Conservation (phyloP, 495 filamentous ascomycete species). For the Hypoxylon crocopeplum region DNA sequence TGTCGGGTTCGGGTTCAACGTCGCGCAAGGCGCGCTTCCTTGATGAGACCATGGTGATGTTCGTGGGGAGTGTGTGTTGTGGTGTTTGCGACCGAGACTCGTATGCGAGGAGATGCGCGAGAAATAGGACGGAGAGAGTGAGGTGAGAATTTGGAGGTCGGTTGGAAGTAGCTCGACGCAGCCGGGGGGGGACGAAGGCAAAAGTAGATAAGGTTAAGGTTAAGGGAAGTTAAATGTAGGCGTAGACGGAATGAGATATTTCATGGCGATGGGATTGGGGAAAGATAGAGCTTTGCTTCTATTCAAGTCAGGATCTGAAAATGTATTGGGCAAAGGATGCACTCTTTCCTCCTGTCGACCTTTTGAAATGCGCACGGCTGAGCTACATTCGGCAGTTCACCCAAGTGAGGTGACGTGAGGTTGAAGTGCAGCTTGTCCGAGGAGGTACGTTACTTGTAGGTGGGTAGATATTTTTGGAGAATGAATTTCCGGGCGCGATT, state of each 20-base stretch:
- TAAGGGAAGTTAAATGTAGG: slow-evolving; percentile 26
- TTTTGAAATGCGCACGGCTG: slow-evolving; percentile 11
- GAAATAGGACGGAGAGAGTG: background rate
- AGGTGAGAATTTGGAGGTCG: background rate
- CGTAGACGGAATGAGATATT: slow-evolving; percentile 26
- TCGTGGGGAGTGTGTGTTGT: background rate
- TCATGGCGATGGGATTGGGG: slow-evolving; percentile 22
- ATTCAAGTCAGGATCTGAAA: no score
- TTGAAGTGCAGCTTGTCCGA: background rate
- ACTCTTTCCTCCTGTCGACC: background rate
- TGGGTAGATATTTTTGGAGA: slow-evolving; percentile 15
- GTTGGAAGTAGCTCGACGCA: slow-evolving; percentile 7
- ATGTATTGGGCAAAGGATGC: background rate
- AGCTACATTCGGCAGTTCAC: slow-evolving; percentile 15
- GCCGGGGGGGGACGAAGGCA: background rate
- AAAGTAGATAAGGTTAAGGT: slow-evolving; percentile 24
- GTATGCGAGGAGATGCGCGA: slow-evolving; percentile 2
- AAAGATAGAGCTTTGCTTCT: no score
- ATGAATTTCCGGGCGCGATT: slow-evolving; percentile 31
- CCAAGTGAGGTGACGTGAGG: slow-evolving; percentile 11
- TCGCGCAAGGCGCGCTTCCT: slow-evolving; percentile 79
- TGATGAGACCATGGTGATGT: slow-evolving; percentile 56
- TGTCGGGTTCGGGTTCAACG: slow-evolving; percentile 58
- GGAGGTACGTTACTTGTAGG: slow-evolving; percentile 2
- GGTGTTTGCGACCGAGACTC: background rate